A percentile compares a stretch with the other conserved stretches of the same genome.
Evolutionary conservation across 2,329 filamentous ascomycete species (phyloP).

Genomic region (Ceratocystis lukuohia): DNA sequence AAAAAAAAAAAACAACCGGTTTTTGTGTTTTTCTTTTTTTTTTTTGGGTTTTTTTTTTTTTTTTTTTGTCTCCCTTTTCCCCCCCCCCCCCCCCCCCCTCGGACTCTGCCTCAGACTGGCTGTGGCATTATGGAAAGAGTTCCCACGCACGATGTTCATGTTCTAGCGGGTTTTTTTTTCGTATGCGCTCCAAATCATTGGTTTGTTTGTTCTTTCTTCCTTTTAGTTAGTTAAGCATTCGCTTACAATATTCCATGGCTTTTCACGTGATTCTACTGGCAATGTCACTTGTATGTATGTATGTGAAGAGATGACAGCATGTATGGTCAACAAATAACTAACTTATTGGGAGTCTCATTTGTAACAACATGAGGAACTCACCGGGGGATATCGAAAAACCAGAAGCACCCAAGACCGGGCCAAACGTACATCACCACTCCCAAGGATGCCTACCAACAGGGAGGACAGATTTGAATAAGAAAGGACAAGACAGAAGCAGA

Average conservation of each 20-base stretch:
- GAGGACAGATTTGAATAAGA: slow-evolving; percentile 8
- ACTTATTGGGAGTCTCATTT: slow-evolving; percentile 14
- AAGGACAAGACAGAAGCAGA: slow-evolving; percentile 7
- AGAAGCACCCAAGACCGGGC: neutral
- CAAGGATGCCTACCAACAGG: neutral
- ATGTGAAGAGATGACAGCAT: neutral
- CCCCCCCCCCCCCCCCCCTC: neutral
- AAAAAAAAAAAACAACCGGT: no score
- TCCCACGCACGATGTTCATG: slow-evolving; percentile 6
- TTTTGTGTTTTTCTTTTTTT: no score
- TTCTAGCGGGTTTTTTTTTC: slow-evolving; percentile 3
- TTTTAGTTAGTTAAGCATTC: neutral
- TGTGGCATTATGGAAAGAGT: slow-evolving; percentile 5
- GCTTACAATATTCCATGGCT: neutral
- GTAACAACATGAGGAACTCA: slow-evolving; percentile 6
- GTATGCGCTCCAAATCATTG: neutral
- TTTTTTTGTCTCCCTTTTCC: no score
- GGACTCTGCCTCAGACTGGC: neutral
- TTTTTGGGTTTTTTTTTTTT: no score
- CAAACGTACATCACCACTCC: neutral
- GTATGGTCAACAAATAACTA: slow-evolving; percentile 9
- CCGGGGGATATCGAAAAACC: slow-evolving; percentile 15
- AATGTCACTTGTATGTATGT: neutral
- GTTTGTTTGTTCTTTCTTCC: neutral
- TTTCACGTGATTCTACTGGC: neutral